A percentile compares a stretch with the other conserved stretches of the same genome.
Conservation (phyloP, 371 early-diverging fungal genomes). For the Rhizomucor pusillus region DNA sequence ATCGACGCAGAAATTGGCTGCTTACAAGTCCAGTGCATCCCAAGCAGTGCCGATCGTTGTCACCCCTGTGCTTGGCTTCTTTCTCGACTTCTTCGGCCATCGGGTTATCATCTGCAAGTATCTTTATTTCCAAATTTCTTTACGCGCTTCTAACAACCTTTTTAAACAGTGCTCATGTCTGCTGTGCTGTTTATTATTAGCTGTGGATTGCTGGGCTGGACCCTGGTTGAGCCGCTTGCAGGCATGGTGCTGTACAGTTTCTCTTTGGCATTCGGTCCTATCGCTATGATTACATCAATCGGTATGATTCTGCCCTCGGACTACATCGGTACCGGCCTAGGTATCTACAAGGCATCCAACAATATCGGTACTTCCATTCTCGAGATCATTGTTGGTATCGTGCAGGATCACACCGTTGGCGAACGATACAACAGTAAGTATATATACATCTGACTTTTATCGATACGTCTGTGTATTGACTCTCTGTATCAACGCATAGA, state of each 20-base stretch:
- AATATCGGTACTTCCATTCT: conserved; percentile 51
- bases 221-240: conserved; percentile 36
- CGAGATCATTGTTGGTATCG: conserved; percentile 47
- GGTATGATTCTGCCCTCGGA: conserved; percentile 48
- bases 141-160: conserved; percentile 1
- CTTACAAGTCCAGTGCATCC: conserved; percentile 52
- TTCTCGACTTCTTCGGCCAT: conserved; percentile 51
- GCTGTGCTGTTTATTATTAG: conserved; percentile 43
- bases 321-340: conserved; percentile 57
- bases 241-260: conserved; percentile 49
- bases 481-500: conserved; percentile 4
- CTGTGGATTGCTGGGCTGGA: conserved; percentile 44
- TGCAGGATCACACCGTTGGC: conserved; percentile 44
- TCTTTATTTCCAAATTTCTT: neutral
- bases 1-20: conserved; percentile 36
- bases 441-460: neutral
- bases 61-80: conserved; percentile 52
- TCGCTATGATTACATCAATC: conserved; percentile 51
- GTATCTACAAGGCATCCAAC: conserved; percentile 46
- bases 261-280: conserved; percentile 52
- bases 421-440: conserved; percentile 29
- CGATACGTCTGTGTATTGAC: neutral
- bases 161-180: conserved; percentile 24
- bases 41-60: conserved; percentile 53
- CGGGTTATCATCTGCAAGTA: conserved; percentile 33